Conservation (phyloP, 371 early-diverging fungal genomes). For the Mucor sp. region DNA sequence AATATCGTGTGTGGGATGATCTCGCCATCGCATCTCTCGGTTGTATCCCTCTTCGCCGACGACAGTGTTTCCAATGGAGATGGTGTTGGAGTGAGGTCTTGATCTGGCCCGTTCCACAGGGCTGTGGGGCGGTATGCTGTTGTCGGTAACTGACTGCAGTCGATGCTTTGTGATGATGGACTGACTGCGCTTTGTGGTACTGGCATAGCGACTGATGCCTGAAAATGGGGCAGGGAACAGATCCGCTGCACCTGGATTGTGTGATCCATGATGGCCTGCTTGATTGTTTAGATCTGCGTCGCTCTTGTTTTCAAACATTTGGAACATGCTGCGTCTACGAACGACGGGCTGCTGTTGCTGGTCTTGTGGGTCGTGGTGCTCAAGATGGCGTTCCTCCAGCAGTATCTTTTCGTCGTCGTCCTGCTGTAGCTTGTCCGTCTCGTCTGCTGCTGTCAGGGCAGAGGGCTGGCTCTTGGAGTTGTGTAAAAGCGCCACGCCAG, state of each 20-base stretch:
- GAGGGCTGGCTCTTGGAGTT: slow-evolving; percentile 33
- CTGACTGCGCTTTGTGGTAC: slow-evolving; percentile 28
- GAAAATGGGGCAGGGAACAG: slow-evolving; percentile 38
- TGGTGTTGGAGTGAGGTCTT: slow-evolving; percentile 19
- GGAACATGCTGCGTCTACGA: slow-evolving; percentile 25
- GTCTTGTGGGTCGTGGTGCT: not conserved
- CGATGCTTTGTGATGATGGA: slow-evolving; percentile 11
- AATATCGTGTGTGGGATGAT: slow-evolving; percentile 4
- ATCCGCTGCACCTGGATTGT: slow-evolving; percentile 36
- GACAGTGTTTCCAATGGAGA: slow-evolving; percentile 26
- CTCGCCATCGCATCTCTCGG: slow-evolving; percentile 21
- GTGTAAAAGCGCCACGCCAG: slow-evolving; percentile 48
- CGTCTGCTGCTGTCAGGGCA: not conserved
- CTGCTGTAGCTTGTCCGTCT: not conserved
- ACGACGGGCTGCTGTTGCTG: not conserved
- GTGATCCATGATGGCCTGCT: slow-evolving; percentile 3
- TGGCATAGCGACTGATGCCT: slow-evolving; percentile 35
- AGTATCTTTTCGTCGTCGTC: slow-evolving; percentile 14
- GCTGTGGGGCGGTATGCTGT: not conserved
- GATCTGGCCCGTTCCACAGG: not conserved
- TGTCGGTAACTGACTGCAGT: not conserved
- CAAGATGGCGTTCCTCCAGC: not conserved
- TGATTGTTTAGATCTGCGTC: slow-evolving; percentile 22
- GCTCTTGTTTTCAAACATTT: slow-evolving; percentile 32
- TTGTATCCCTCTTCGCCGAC: slow-evolving; percentile 24